Evolutionary conservation across 257 asterid genomes (phyloP), one percentile per base, ranked within the genome.

Genomic region (Nicotiana undulata): DNA sequence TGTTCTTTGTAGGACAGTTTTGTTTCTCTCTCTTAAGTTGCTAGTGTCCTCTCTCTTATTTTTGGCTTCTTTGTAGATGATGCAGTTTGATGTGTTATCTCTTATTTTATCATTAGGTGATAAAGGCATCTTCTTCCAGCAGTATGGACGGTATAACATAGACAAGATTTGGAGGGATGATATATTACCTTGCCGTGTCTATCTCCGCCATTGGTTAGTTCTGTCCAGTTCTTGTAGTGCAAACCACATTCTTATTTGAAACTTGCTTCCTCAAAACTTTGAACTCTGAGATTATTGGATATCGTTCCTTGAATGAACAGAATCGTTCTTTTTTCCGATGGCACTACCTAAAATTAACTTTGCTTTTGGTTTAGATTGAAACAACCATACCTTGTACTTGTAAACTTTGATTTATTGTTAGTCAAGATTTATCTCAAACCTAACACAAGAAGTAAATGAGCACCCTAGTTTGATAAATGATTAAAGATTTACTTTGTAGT

Each of bases 141-240:
- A 80, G 16, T 95, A 92, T 81, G 98, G 99, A 32, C 84, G 56
- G 40, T 77, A 81, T 76, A 91, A 91, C 68, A 89, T 95, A 76
- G 72, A 89, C 86, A 87, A 90, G 86, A 92, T 95, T 58, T 95
- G 99, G 98, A 67, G 84, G 64, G 98, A 95, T 56, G 98, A 95
- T 85, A 88, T 95, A 84, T 84, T 93, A 84, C 99, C 98, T 34
- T 96, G 99, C 70, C 98, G 98, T 2, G 92, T 84, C 83, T 94
- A 96, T 90, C 89, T 96, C 49, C 93, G 98, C 34, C 99, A 94
- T 85, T 96, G 99, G 99, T 96, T 83, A 88, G 97, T 88, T 72
- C 34, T 64, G 63, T 70, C 10, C 51, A 20, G 16, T 75, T n/a
- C 37, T 55, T 3, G 16, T n/a, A 63, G 20, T 22, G 40, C 61